A percentile compares a stretch with the other conserved stretches of the same genome.
Evolutionary conservation across 2,329 filamentous ascomycete genomes (phyloP).

Genomic region (Colletotrichum neosansevieriae): DNA sequence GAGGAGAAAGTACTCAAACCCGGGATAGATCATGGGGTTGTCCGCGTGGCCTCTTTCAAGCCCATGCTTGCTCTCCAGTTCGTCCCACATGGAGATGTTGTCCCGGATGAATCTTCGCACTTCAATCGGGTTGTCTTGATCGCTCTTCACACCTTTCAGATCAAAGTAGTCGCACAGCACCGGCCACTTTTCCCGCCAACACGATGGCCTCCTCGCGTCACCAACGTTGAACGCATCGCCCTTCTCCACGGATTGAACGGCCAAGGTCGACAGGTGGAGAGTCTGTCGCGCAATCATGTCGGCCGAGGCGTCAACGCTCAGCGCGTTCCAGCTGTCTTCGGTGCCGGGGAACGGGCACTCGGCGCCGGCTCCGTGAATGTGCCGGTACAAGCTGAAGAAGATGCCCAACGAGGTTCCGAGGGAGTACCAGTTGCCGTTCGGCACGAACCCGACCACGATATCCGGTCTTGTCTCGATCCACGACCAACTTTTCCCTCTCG

Average conservation of each 20-base stretch:
- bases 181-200: constrained; percentile 45
- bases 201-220: constrained; percentile 40
- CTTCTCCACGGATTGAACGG: constrained; percentile 39
- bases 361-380: constrained; percentile 53
- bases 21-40: constrained; percentile 49
- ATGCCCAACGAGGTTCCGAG: constrained; percentile 13
- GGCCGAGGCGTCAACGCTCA: constrained; percentile 53
- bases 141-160: constrained; percentile 44
- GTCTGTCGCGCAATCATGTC: constrained; percentile 51
- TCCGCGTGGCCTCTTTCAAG: constrained; percentile 54
- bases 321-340: constrained; percentile 51
- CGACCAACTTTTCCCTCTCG: constrained; percentile 53
- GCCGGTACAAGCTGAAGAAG: constrained; percentile 51
- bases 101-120: constrained; percentile 51
- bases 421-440: constrained; percentile 55
- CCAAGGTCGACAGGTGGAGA: constrained; percentile 40
- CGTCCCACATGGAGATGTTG: constrained; percentile 48
- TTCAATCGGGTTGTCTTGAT: constrained; percentile 46
- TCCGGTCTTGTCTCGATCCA: constrained; percentile 56
- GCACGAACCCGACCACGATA: constrained; percentile 53
- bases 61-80: constrained; percentile 49
- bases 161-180: constrained; percentile 43
- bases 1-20: constrained; percentile 57
- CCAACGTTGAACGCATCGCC: constrained; percentile 45
- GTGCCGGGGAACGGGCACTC: constrained; percentile 54